A percentile compares a stretch with the other conserved stretches of the same genome.
phyloP scores from a whole-genome alignment of 2,329 filamentous ascomycete species.

The Verticillium alfalfae region DNA sequence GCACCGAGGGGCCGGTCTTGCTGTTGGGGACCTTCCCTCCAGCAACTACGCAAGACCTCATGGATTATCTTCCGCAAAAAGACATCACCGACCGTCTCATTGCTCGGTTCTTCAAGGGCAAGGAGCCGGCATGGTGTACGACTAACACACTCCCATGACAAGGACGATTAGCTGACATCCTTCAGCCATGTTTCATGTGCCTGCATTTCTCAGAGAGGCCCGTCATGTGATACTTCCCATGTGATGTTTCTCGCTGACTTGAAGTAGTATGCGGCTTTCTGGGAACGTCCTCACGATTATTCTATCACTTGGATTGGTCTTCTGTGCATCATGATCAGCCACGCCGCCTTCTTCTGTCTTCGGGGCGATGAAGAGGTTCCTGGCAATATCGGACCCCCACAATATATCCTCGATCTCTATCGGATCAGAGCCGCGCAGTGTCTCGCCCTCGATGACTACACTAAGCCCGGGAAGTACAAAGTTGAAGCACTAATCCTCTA shows the following conservation, averaged over 20 bases:
- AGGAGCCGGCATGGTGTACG: constrained; percentile 17
- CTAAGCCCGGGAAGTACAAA: constrained; percentile 11
- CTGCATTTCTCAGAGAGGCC: constrained; percentile 16
- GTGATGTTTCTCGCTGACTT: constrained; percentile 3
- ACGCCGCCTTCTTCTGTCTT: constrained; percentile 18
- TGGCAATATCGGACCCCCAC: constrained; percentile 11
- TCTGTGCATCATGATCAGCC: constrained; percentile 23
- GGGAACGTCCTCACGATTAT: constrained; percentile 13
- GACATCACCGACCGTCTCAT: constrained; percentile 18
- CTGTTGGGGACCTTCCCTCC: constrained; percentile 16
- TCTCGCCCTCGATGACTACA: constrained; percentile 22
- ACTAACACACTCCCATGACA: background rate
- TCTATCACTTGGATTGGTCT: constrained; percentile 22
- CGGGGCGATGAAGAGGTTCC: constrained; percentile 14
- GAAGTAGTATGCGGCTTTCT: constrained; percentile 20
- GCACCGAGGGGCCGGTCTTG: constrained; percentile 14
- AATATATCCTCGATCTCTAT: constrained; percentile 14
- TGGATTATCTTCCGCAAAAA: constrained; percentile 15
- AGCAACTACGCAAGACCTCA: constrained; percentile 11
- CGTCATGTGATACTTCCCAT: background rate
- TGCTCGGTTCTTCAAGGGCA: constrained; percentile 19
- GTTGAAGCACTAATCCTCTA: constrained; percentile 7
- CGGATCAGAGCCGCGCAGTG: constrained; percentile 19
- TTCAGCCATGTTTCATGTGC: constrained; percentile 22
- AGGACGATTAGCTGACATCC: background rate